Conservation (phyloP, 139 green algal genomes). For the Chlorella vulgaris region DNA sequence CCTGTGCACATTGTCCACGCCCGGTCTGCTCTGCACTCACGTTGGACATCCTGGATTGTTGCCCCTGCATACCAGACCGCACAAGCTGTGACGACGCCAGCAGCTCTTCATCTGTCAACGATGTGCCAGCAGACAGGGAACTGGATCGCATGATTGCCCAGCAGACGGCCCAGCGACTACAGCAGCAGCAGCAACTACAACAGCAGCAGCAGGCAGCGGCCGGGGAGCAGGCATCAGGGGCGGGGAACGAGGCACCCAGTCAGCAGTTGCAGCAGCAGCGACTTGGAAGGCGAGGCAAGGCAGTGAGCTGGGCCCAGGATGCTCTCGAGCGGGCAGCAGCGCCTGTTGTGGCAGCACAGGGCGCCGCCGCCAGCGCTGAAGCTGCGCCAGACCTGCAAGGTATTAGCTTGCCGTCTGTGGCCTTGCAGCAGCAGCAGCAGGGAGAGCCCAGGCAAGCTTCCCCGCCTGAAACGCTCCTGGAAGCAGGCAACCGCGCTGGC, state of each 20-base stretch:
- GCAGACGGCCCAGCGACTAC: not conserved
- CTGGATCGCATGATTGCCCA: not conserved
- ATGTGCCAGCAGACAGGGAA: constrained; percentile 22
- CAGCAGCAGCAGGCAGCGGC: not conserved
- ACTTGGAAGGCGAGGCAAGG: not conserved
- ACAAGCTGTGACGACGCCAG: not conserved
- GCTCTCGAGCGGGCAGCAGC: not conserved
- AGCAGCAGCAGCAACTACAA: not conserved
- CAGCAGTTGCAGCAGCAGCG: not conserved
- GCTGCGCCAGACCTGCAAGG: not conserved
- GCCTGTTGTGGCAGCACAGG: not conserved
- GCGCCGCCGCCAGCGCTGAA: not conserved
- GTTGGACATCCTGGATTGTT: not conserved
- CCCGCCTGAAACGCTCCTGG: not conserved
- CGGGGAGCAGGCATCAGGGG: not conserved
- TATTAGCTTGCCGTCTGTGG: not conserved
- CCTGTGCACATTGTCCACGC: not conserved
- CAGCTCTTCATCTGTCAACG: constrained; percentile 1
- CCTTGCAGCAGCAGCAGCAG: not conserved
- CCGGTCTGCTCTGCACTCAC: not conserved
- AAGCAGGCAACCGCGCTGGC: not conserved
- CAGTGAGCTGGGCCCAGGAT: constrained; percentile 16
- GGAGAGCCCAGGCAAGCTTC: too few relatives aligned
- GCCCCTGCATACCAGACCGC: not conserved
- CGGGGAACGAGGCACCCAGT: not conserved